Evolutionary conservation across 345 rosid genomes (phyloP), one percentile per base, ranked within the genome.

Genomic region (Chamaenerion angustifolium): DNA sequence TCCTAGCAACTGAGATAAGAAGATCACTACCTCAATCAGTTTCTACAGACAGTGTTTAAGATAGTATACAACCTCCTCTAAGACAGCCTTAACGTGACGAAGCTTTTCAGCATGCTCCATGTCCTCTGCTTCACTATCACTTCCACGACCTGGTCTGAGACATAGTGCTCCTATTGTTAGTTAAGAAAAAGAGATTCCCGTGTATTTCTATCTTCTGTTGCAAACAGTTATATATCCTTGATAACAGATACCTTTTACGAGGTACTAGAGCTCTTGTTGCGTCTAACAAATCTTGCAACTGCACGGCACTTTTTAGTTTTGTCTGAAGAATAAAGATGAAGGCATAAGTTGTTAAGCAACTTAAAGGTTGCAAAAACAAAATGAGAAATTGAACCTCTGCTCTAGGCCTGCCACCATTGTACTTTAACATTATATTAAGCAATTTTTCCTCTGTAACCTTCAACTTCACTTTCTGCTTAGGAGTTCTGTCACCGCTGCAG

Each of bases 41-140:
- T 17, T 17, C 50, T 47, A 17, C 37, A 8, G 37, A 31, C 37
- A 31, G 5, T 31, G 37, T 31, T 31, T 31, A 8, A 31, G 37
- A 31, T 31, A 31, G 37, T 54, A 16, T 13, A 54, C 64, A 54
- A 87, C 98, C 98, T 93, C 99, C 74, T 88, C 99, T 54, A 93
- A 94, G 45, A 88, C 99, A 45, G 94, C 96, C 79, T 93, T 93
- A 43, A 93, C 99, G 72, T 88, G 99, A 23, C 96, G 94, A 73
- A 93, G 88, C 77, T 88, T 93, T 68, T 93, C 99, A 65, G 96
- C 95, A 66, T 93, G 99, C 76, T 93, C 99, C 63, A 82, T 58
- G 68, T 84, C 99, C 72, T 93, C 99, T 37, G 99, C 95, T 73
- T 93, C 99, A 55, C 86, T 93, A 56, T 93, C 99, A 80, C 96